phyloP scores from a whole-genome alignment of 1,139 yeast species.

The Magnusiomyces suaveolens region DNA sequence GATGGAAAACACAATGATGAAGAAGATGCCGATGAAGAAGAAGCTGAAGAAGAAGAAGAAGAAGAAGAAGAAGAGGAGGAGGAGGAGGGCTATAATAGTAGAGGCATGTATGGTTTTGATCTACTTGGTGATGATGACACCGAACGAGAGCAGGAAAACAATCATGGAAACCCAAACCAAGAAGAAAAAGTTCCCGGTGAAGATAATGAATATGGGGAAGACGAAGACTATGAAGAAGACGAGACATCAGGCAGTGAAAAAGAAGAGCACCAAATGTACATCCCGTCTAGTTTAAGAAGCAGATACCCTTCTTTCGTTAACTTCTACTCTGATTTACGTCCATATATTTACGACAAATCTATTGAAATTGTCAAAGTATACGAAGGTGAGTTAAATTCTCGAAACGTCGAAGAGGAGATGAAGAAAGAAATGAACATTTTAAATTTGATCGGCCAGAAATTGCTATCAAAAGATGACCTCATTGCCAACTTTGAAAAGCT shows the following conservation, averaged over 20 bases:
- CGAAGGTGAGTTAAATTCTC: constrained; percentile 3
- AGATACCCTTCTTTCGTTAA: neutral
- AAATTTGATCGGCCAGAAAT: constrained; percentile 6
- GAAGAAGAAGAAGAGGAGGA: neutral
- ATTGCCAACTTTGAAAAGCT: constrained; percentile 25
- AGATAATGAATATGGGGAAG: constrained; percentile 18
- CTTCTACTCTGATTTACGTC: constrained; percentile 10
- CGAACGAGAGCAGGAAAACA: constrained; percentile 15
- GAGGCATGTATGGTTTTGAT: too few species aligned
- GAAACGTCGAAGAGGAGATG: constrained; percentile 7
- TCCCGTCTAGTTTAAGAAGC: neutral
- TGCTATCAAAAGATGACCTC: constrained; percentile 18
- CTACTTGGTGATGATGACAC: constrained; percentile 17
- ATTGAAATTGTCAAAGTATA: constrained; percentile 5
- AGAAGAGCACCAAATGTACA: too few species aligned
- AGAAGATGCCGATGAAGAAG: constrained; percentile 3
- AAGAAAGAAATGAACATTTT: constrained; percentile 9
- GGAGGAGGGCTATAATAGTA: too few species aligned
- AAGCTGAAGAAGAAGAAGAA: constrained; percentile 9
- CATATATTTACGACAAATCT: constrained; percentile 16
- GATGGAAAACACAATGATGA: constrained; percentile 21
- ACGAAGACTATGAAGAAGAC: constrained; percentile 22
- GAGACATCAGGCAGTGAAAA: constrained; percentile 25
- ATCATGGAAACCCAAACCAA: neutral
- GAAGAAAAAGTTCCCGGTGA: constrained; percentile 15